Evolutionary conservation across 1,284 basidiomycete species (phyloP).

Genomic region (Naganishia liquefaciens): DNA sequence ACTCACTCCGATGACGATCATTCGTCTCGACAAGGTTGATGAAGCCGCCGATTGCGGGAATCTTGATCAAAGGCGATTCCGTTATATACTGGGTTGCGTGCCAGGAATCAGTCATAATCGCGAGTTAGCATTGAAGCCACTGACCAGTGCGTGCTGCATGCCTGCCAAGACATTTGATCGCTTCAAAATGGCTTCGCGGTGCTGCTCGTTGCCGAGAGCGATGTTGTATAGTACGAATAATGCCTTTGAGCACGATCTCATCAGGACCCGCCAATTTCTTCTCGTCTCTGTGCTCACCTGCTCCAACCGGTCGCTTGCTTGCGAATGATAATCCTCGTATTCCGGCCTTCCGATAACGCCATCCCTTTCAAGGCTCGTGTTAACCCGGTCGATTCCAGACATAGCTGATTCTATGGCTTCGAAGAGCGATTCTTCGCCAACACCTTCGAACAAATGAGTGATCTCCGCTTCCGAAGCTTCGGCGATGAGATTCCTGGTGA

Average conservation of each 20-base stretch:
- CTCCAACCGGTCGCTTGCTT: slow-evolving; percentile 29
- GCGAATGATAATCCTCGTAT: background rate
- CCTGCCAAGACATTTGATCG: slow-evolving; percentile 44
- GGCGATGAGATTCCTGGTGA: slow-evolving; percentile 50
- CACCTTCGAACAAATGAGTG: slow-evolving; percentile 39
- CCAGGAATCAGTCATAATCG: background rate
- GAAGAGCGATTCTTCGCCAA: slow-evolving; percentile 44
- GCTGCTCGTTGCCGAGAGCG: slow-evolving; percentile 46
- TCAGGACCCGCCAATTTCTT: background rate
- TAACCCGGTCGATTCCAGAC: slow-evolving; percentile 11
- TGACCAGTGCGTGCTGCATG: slow-evolving; percentile 39
- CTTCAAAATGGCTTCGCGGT: slow-evolving; percentile 40
- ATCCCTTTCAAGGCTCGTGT: slow-evolving; percentile 22
- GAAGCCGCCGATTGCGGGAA: slow-evolving; percentile 45
- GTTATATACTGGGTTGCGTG: slow-evolving; percentile 30
- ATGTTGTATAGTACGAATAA: slow-evolving; percentile 48
- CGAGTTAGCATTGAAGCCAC: slow-evolving; percentile 17
- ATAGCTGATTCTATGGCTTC: slow-evolving; percentile 37
- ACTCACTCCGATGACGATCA: slow-evolving; percentile 34
- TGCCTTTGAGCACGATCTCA: slow-evolving; percentile 31
- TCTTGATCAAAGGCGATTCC: slow-evolving; percentile 40
- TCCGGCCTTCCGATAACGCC: slow-evolving; percentile 38
- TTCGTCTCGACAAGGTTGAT: slow-evolving; percentile 49
- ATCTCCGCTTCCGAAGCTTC: slow-evolving; percentile 45
- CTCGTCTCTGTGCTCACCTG: slow-evolving; percentile 15